phyloP scores from a whole-genome alignment of 495 filamentous ascomycete species.

The Trichoderma gamsii region DNA sequence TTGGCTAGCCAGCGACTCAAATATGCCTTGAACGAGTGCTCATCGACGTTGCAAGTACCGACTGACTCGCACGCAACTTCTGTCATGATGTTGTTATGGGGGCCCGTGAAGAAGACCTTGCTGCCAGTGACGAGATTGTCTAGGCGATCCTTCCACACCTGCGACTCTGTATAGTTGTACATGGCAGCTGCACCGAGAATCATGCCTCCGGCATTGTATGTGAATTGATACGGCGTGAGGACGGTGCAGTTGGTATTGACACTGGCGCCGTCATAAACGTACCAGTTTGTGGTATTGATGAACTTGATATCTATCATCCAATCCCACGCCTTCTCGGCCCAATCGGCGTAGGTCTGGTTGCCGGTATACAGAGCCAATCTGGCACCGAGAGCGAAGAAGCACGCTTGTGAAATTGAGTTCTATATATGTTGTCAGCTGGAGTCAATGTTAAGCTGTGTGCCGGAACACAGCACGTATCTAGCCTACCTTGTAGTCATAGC shows the following conservation, averaged over 20 bases:
- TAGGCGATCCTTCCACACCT: constrained; percentile 47
- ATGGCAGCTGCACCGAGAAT: constrained; percentile 66
- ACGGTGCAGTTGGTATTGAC: constrained; percentile 42
- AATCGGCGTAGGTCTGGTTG: constrained; percentile 62
- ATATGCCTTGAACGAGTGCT: constrained; percentile 76
- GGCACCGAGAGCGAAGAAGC: constrained; percentile 66
- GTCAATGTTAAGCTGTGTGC: no score
- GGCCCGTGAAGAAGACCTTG: constrained; percentile 47
- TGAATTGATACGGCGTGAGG: constrained; percentile 52
- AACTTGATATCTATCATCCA: constrained; percentile 53
- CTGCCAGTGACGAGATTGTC: constrained; percentile 46
- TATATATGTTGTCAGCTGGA: neutral
- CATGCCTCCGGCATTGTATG: constrained; percentile 66
- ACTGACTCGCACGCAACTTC: constrained; percentile 69
- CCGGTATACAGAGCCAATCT: constrained; percentile 65
- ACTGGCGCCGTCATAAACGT: constrained; percentile 55
- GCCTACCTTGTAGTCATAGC: constrained; percentile 48
- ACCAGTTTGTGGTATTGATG: constrained; percentile 39
- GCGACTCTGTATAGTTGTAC: constrained; percentile 54
- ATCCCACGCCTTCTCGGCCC: constrained; percentile 66
- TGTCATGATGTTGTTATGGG: constrained; percentile 48
- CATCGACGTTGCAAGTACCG: constrained; percentile 61
- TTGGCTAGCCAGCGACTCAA: constrained; percentile 69
- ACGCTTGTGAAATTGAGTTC: constrained; percentile 64
- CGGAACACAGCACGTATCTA: constrained; percentile 63